Conservation (phyloP, 192 early-diverging fungal genomes). For the Backusella mclennaniae region DNA sequence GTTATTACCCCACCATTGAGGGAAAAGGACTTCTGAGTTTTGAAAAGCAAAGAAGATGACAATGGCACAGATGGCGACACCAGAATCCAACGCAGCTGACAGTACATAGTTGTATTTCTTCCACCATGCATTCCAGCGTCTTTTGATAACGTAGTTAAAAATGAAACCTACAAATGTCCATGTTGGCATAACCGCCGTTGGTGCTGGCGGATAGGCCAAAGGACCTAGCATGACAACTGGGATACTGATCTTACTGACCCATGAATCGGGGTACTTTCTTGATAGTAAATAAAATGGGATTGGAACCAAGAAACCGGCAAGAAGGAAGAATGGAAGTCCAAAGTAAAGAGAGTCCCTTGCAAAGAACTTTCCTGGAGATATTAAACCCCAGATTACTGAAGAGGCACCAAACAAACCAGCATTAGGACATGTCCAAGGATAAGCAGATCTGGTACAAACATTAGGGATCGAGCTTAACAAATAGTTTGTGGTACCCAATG, state of each 20-base stretch:
- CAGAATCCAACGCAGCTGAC: slow-evolving; percentile 51
- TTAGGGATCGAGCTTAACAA: slow-evolving; percentile 55
- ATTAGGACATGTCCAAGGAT: slow-evolving; percentile 66
- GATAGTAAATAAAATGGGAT: slow-evolving; percentile 67
- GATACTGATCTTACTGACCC: slow-evolving; percentile 68
- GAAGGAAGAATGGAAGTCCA: slow-evolving; percentile 52
- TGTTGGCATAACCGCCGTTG: slow-evolving; percentile 44
- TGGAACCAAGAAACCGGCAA: slow-evolving; percentile 68
- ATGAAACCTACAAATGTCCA: slow-evolving; percentile 58
- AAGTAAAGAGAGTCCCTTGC: slow-evolving; percentile 45
- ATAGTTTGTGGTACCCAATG: slow-evolving; percentile 67
- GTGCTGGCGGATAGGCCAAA: slow-evolving; percentile 61
- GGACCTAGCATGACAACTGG: slow-evolving; percentile 65
- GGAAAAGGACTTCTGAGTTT: slow-evolving; percentile 41
- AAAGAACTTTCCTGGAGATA: slow-evolving; percentile 72
- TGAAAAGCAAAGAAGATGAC: slow-evolving; percentile 49
- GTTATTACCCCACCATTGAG: slow-evolving; percentile 54
- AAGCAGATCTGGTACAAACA: slow-evolving; percentile 59
- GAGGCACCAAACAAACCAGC: slow-evolving; percentile 63
- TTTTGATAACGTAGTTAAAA: slow-evolving; percentile 71
- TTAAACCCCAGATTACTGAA: slow-evolving; percentile 78
- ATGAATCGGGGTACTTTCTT: slow-evolving; percentile 60
- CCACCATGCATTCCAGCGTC: slow-evolving; percentile 61
- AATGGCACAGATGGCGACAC: slow-evolving; percentile 41
- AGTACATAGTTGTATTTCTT: slow-evolving; percentile 53